A percentile compares a stretch with the other conserved stretches of the same genome.
phyloP scores from a whole-genome alignment of 139 green algal species.

The Chlamydomonas schloesseri region DNA sequence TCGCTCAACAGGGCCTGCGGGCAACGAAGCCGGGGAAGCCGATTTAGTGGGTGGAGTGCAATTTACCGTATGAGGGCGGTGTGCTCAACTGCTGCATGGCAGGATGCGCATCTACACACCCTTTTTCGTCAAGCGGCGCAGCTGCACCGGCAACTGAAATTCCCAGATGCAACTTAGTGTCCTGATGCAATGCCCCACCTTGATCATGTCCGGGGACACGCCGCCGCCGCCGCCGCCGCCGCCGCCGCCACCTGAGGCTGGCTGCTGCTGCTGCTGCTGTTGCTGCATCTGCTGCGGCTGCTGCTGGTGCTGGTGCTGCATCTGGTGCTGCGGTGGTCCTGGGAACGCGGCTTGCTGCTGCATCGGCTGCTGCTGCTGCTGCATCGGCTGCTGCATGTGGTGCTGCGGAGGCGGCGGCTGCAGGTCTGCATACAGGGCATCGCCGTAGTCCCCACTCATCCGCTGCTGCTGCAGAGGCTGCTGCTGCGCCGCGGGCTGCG shows the following conservation, averaged over 20 bases:
- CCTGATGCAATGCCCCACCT: not conserved
- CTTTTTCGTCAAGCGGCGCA: not conserved
- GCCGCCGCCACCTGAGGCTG: not conserved
- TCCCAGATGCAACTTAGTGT: not conserved
- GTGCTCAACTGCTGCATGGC: no score
- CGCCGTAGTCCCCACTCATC: not conserved
- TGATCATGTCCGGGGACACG: no score
- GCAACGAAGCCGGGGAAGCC: not conserved
- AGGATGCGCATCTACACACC: no score
- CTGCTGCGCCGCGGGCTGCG: not conserved
- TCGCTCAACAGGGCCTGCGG: constrained; percentile 23
- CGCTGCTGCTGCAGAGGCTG: not conserved
- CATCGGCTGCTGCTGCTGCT: not conserved
- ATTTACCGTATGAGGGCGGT: no score
- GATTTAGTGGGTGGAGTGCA: no score
- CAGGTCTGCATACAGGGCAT: not conserved
- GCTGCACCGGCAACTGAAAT: not conserved
- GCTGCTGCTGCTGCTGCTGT: constrained; percentile 5
- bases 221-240: not conserved
- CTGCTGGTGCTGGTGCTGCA: no score
- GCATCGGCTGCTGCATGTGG: not conserved
- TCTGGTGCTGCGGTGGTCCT: not conserved
- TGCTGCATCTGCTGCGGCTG: not conserved
- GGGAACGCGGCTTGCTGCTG: not conserved
- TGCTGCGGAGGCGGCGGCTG: not conserved